phyloP scores from a whole-genome alignment of 495 filamentous ascomycete species.

The Talaromyces proteolyticus region DNA sequence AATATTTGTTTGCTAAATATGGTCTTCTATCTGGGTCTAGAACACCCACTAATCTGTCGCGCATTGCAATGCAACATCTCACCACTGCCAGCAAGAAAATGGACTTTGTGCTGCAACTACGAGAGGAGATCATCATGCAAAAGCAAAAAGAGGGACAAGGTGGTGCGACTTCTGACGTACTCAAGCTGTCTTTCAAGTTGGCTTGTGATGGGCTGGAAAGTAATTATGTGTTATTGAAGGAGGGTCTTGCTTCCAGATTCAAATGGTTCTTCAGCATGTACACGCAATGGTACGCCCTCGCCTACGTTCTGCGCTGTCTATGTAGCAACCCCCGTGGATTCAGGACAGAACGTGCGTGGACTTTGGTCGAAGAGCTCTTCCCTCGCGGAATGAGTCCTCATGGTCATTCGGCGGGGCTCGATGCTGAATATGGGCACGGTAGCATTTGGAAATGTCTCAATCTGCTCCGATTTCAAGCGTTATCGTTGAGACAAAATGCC shows the following conservation, averaged over 20 bases:
- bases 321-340: slow-evolving; percentile 32
- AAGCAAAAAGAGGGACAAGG: slow-evolving; percentile 8
- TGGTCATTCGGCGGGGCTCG: neutral
- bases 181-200: slow-evolving; percentile 14
- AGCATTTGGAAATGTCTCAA: slow-evolving; percentile 15
- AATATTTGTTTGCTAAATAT: slow-evolving; percentile 31
- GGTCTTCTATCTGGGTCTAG: slow-evolving; percentile 7
- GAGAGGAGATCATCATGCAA: slow-evolving; percentile 16
- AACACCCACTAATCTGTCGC: slow-evolving; percentile 31
- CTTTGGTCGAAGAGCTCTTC: slow-evolving; percentile 35
- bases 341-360: slow-evolving; percentile 42
- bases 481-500: slow-evolving; percentile 4
- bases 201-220: slow-evolving; percentile 28
- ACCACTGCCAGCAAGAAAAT: slow-evolving; percentile 21
- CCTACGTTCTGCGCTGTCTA: slow-evolving; percentile 43
- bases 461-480: slow-evolving; percentile 12
- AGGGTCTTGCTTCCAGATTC: slow-evolving; percentile 34
- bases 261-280: slow-evolving; percentile 50
- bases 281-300: slow-evolving; percentile 53
- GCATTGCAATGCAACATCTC: slow-evolving; percentile 42
- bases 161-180: slow-evolving; percentile 26
- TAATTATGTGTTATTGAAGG: slow-evolving; percentile 35
- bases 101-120: slow-evolving; percentile 20
- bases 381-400: slow-evolving; percentile 7
- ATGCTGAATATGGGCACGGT: slow-evolving; percentile 9